phyloP scores from a whole-genome alignment of 2,329 filamentous ascomycete species.

The Microcyclosporella mali region DNA sequence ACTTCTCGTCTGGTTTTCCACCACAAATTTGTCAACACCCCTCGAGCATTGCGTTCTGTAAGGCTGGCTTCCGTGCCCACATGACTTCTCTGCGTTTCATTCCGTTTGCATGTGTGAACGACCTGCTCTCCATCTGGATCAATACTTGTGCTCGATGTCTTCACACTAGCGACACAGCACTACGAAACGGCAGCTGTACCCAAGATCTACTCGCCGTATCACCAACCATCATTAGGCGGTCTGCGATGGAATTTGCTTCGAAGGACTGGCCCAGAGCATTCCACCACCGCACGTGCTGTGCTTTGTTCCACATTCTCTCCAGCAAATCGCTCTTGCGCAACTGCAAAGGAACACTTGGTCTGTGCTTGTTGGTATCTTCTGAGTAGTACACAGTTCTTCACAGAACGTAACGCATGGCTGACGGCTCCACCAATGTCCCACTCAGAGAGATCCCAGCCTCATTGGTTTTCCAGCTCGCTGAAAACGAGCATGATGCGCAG shows the following conservation, averaged over 20 bases:
- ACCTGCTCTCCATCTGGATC: slow-evolving; percentile 5
- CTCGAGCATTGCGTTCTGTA: slow-evolving; percentile 7
- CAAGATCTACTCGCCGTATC: slow-evolving; percentile 12
- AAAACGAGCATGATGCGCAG: not conserved
- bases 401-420: slow-evolving; percentile 4
- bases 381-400: slow-evolving; percentile 6
- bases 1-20: slow-evolving; percentile 1
- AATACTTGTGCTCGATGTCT: too few relatives aligned
- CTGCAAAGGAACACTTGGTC: slow-evolving; percentile 22
- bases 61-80: slow-evolving; percentile 9
- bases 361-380: slow-evolving; percentile 17
- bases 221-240: slow-evolving; percentile 1
- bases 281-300: slow-evolving; percentile 23
- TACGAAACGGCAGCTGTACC: slow-evolving; percentile 9
- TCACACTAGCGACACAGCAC: slow-evolving; percentile 6
- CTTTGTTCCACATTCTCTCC: slow-evolving; percentile 19
- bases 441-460: not conserved
- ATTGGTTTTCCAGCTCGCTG: not conserved
- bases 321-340: slow-evolving; percentile 5
- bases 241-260: not conserved
- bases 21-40: slow-evolving; percentile 16
- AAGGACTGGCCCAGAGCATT: slow-evolving; percentile 8
- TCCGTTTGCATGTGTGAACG: not conserved
- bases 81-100: slow-evolving; percentile 10
- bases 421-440: not conserved